A percentile compares a stretch with the other conserved stretches of the same genome.
Evolutionary conservation across 2,329 filamentous ascomycete genomes (phyloP).

Genomic region (Pseudocercospora vitis): DNA sequence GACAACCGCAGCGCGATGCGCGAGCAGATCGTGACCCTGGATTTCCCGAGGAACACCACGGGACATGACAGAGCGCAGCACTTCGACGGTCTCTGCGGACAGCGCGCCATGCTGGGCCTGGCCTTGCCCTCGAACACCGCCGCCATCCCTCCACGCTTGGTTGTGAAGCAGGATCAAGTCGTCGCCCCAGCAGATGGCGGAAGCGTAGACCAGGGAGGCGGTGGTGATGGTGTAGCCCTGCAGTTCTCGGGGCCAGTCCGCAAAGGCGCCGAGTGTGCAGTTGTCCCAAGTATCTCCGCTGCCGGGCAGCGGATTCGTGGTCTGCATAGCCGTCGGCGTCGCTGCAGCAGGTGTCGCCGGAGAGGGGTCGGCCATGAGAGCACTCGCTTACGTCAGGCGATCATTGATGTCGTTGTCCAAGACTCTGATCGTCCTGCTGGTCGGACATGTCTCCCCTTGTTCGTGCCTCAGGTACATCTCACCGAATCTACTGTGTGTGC

Average conservation of each 20-base stretch:
- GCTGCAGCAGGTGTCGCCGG: constrained; percentile 3
- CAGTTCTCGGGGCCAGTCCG: constrained; percentile 39
- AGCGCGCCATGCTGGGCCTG: constrained; percentile 37
- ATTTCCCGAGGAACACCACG: constrained; percentile 29
- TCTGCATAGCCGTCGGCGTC: background rate
- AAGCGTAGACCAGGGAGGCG: constrained; percentile 43
- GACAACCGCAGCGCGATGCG: constrained; percentile 2
- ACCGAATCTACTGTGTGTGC: too few relatives aligned
- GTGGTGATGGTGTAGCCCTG: constrained; percentile 35
- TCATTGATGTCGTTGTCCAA: background rate
- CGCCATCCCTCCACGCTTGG: constrained; percentile 42
- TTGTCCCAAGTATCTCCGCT: constrained; percentile 20
- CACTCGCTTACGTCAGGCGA: too few relatives aligned
- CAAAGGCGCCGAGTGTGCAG: constrained; percentile 36
- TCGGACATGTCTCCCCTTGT: too few relatives aligned
- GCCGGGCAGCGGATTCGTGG: constrained; percentile 21
- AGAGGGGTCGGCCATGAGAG: constrained; percentile 17
- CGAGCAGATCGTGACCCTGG: constrained; percentile 22
- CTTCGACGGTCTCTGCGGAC: constrained; percentile 37
- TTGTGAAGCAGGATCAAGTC: constrained; percentile 44
- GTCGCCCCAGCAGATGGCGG: constrained; percentile 46
- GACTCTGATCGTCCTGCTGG: background rate
- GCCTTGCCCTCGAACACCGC: constrained; percentile 36
- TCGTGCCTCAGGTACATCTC: too few relatives aligned
- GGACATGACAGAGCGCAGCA: constrained; percentile 37